A percentile compares a stretch with the other conserved stretches of the same genome.
Conservation (phyloP, 305 asterid genomes). For the Fraxinus paxiana region DNA sequence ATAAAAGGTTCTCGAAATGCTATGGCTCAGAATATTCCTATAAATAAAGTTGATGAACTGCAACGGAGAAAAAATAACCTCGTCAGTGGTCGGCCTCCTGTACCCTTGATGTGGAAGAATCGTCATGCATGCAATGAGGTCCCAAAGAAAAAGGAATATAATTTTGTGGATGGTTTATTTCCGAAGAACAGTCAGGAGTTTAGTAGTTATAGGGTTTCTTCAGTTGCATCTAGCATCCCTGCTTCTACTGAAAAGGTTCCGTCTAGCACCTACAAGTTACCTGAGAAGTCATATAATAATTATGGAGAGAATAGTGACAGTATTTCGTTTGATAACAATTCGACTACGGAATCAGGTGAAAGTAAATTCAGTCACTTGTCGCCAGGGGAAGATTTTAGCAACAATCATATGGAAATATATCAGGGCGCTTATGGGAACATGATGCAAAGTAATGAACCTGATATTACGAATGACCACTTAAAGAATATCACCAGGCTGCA, state of each 20-base stretch:
- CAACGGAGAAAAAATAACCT: constrained; percentile 50
- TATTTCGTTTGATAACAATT: constrained; percentile 27
- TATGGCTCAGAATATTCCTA: constrained; percentile 46
- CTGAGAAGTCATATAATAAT: constrained; percentile 32
- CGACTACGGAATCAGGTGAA: constrained; percentile 36
- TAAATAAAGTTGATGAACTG: constrained; percentile 51
- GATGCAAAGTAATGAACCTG: constrained; percentile 31
- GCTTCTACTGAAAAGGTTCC: constrained; percentile 32
- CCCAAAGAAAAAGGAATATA: constrained; percentile 49
- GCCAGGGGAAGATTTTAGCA: constrained; percentile 31
- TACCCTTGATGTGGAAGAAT: constrained; percentile 70
- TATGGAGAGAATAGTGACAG: constrained; percentile 32
- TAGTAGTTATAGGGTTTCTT: constrained; percentile 37
- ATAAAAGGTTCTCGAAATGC: constrained; percentile 69
- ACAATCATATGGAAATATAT: constrained; percentile 37
- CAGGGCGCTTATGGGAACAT: constrained; percentile 29
- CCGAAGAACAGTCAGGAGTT: constrained; percentile 42
- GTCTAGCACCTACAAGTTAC: constrained; percentile 33
- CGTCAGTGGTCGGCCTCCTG: constrained; percentile 55
- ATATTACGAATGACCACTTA: constrained; percentile 26
- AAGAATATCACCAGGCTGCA: constrained; percentile 25
- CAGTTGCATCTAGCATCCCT: constrained; percentile 52
- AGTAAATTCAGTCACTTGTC: constrained; percentile 35
- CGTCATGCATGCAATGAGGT: constrained; percentile 59
- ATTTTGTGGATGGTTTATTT: constrained; percentile 34